Evolutionary conservation across 495 filamentous ascomycete genomes (phyloP).

Genomic region (Penicillium cinerascens): DNA sequence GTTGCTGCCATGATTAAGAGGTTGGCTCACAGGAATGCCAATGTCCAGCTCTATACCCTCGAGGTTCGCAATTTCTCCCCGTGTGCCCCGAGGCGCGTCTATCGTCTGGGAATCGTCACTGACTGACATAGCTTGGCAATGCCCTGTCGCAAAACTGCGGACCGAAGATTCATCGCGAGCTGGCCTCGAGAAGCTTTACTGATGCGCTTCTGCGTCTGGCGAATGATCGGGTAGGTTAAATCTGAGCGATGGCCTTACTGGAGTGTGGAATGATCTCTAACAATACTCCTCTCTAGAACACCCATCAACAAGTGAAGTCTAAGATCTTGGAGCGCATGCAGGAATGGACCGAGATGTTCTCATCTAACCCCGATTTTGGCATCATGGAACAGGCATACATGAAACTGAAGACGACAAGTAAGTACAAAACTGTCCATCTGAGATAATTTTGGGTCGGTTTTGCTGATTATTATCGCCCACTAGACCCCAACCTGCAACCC

Average conservation of each 20-base stretch:
- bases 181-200: slow-evolving; percentile 92
- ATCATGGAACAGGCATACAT: slow-evolving; percentile 97
- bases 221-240: slow-evolving; percentile 68
- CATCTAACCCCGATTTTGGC: slow-evolving; percentile 83
- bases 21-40: slow-evolving; percentile 94
- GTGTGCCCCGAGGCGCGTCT: not conserved
- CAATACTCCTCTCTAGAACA: slow-evolving; percentile 56
- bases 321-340: slow-evolving; percentile 97
- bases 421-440: slow-evolving; percentile 7
- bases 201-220: slow-evolving; percentile 90
- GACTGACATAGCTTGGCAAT: slow-evolving; percentile 65
- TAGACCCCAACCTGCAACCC: slow-evolving; percentile 87
- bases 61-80: slow-evolving; percentile 57
- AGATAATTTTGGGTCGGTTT: not conserved
- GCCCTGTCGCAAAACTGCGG: slow-evolving; percentile 95
- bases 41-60: slow-evolving; percentile 97
- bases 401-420: slow-evolving; percentile 77
- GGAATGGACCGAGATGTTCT: slow-evolving; percentile 95
- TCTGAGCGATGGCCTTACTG: not conserved
- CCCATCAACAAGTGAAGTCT: slow-evolving; percentile 91
- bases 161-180: slow-evolving; percentile 82
- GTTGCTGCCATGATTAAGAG: slow-evolving; percentile 94
- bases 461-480: slow-evolving; percentile 1
- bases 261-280: not conserved
- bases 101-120: not conserved